These are phyloP conservation scores for Aspergillus persii DNA, from an alignment of 2,329 filamentous ascomycete species.

Conservation along the genomic window DNA sequence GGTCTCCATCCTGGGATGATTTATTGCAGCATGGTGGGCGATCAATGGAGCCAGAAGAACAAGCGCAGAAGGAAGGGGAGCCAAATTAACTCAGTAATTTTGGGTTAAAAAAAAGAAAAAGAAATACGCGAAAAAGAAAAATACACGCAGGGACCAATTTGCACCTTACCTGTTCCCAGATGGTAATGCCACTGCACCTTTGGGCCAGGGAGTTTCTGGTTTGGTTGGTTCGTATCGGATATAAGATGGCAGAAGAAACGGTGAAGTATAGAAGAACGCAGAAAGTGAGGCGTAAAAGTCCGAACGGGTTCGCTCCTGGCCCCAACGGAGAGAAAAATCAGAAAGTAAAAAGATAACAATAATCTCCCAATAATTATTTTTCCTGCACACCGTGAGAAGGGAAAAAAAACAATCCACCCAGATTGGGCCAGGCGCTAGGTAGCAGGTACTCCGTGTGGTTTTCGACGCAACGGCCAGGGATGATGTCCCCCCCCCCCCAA, in stretches of 20 bases:
- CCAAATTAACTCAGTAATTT: slow-evolving; percentile 1
- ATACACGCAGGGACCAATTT: neutral
- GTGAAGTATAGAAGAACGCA: slow-evolving; percentile 25
- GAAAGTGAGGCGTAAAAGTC: slow-evolving; percentile 23
- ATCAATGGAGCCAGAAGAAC: slow-evolving; percentile 35
- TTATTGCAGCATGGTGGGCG: slow-evolving; percentile 39
- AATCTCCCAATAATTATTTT: neutral
- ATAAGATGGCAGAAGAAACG: slow-evolving; percentile 16
- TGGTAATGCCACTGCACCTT: slow-evolving; percentile 1
- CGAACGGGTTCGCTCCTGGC: slow-evolving; percentile 12
- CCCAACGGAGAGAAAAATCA: slow-evolving; percentile 8
- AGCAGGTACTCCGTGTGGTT: neutral
- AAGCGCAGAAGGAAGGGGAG: slow-evolving; percentile 20
- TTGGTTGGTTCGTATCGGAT: neutral
- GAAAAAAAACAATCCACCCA: neutral
- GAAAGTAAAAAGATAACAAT: neutral
- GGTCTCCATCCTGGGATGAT: slow-evolving; percentile 31
- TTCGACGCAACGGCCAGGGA: neutral
- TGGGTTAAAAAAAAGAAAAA: neutral
- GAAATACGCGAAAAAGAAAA: slow-evolving; percentile 2
- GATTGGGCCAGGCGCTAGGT: no score
- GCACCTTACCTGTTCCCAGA: slow-evolving; percentile 20
- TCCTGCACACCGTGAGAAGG: neutral
- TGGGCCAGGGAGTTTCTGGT: neutral
- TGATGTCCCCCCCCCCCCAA: neutral